Evolutionary conservation across 352 stramenopile genomes (phyloP).

Genomic region (Globisporangium emineosum): DNA sequence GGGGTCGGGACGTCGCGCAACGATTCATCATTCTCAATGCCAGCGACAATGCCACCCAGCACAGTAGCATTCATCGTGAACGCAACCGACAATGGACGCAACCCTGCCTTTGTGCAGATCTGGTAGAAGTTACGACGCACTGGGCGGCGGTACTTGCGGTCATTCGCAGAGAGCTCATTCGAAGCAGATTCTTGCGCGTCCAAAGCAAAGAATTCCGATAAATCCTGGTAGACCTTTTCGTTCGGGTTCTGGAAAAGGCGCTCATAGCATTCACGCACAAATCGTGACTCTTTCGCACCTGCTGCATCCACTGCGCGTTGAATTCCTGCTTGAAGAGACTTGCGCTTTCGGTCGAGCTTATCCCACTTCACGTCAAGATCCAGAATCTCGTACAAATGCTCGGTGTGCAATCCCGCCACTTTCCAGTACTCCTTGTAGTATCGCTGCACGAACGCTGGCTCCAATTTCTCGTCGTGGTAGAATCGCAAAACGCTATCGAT

Average conservation of each 20-base stretch:
- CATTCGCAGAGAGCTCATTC: conserved; percentile 44
- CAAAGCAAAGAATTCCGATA: conserved; percentile 83
- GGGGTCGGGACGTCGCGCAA: conserved; percentile 70
- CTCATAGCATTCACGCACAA: conserved; percentile 83
- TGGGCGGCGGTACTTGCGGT: conserved; percentile 72
- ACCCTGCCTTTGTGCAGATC: conserved; percentile 82
- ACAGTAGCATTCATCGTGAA: conserved; percentile 88
- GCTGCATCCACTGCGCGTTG: conserved; percentile 64
- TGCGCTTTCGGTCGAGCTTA: conserved; percentile 81
- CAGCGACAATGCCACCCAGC: conserved; percentile 71
- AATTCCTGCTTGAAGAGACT: conserved; percentile 69
- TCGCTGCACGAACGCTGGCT: conserved; percentile 86
- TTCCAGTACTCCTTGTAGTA: conserved; percentile 92
- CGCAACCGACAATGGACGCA: conserved; percentile 60
- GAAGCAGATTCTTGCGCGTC: conserved; percentile 57
- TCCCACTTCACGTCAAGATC: conserved; percentile 88
- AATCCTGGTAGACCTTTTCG: conserved; percentile 83
- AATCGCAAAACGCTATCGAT: conserved; percentile 88
- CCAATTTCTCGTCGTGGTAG: conserved; percentile 88
- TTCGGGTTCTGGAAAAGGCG: conserved; percentile 64
- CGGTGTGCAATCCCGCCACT: conserved; percentile 70
- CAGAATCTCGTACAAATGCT: conserved; percentile 84
- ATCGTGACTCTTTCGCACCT: conserved; percentile 68
- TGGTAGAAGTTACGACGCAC: conserved; percentile 86
- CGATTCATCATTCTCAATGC: conserved; percentile 64